Conservation (phyloP, 2,329 filamentous ascomycete species). For the Knufia fluminis region DNA sequence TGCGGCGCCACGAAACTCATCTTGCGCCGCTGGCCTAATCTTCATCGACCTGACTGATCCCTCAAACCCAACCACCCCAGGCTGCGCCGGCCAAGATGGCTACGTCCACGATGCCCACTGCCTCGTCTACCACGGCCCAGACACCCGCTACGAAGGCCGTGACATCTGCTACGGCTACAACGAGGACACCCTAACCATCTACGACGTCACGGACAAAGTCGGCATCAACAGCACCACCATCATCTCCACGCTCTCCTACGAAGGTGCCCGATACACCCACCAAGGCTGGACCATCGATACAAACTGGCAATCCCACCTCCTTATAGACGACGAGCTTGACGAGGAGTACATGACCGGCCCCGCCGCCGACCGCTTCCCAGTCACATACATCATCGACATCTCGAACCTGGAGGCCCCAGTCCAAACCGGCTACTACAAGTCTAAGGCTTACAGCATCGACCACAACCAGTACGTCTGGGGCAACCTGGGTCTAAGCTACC, state of each 20-base stretch:
- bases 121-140: conserved; percentile 46
- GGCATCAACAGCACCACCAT: conserved; percentile 31
- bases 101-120: conserved; percentile 56
- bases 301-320: conserved; percentile 22
- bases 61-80: conserved; percentile 43
- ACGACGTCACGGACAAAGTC: conserved; percentile 11
- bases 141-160: conserved; percentile 37
- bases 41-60: conserved; percentile 50
- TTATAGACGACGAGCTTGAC: conserved; percentile 47
- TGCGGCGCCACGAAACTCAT: no score
- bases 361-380: conserved; percentile 33
- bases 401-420: conserved; percentile 34
- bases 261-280: conserved; percentile 50
- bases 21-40: conserved; percentile 42
- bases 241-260: conserved; percentile 46
- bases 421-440: conserved; percentile 37
- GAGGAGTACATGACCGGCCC: conserved; percentile 29
- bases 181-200: conserved; percentile 27
- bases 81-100: conserved; percentile 46
- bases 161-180: conserved; percentile 52
- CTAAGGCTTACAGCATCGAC: conserved; percentile 35
- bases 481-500: conserved; percentile 37
- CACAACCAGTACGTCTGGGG: conserved; percentile 46
- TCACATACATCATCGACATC: conserved; percentile 46
- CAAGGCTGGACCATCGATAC: conserved; percentile 33